Evolutionary conservation across 2,329 filamentous ascomycete genomes (phyloP).

Genomic region (Aspergillus unguis): DNA sequence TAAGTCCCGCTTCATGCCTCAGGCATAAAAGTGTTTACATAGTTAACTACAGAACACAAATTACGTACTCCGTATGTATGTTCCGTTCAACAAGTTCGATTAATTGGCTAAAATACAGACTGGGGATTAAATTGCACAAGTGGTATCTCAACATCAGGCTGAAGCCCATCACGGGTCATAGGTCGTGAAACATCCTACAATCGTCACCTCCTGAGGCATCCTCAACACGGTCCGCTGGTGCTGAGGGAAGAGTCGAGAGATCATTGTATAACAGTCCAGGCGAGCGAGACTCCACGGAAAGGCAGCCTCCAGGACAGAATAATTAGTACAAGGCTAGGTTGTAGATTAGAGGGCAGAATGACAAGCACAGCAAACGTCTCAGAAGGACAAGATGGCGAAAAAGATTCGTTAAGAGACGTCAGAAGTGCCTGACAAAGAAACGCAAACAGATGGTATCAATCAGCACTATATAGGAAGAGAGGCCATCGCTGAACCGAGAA

Average conservation of each 20-base stretch:
- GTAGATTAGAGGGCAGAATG: not conserved
- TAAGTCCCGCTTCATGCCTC: conserved; percentile 22
- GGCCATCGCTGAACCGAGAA: conserved; percentile 25
- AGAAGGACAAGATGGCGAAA: not conserved
- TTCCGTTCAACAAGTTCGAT: not conserved
- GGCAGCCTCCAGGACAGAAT: not conserved
- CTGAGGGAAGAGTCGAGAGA: not conserved
- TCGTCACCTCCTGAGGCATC: not conserved
- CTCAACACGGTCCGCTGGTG: not conserved
- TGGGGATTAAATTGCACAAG: not conserved
- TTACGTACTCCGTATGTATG: not conserved
- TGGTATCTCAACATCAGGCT: conserved; percentile 6
- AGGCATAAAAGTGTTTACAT: conserved; percentile 17
- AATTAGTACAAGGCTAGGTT: not conserved
- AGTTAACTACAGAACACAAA: not conserved
- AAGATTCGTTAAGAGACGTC: conserved; percentile 3
- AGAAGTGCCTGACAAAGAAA: conserved; percentile 13
- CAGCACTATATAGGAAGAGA: conserved; percentile 27
- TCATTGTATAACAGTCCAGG: not conserved
- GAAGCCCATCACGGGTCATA: not conserved
- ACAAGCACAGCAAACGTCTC: not conserved
- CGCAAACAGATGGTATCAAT: conserved; percentile 35
- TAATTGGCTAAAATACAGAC: conserved; percentile 6
- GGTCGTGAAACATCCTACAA: not conserved
- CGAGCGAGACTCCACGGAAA: not conserved